phyloP scores from a whole-genome alignment of 768 basidiomycete species.

The Mrakia blollopis region DNA sequence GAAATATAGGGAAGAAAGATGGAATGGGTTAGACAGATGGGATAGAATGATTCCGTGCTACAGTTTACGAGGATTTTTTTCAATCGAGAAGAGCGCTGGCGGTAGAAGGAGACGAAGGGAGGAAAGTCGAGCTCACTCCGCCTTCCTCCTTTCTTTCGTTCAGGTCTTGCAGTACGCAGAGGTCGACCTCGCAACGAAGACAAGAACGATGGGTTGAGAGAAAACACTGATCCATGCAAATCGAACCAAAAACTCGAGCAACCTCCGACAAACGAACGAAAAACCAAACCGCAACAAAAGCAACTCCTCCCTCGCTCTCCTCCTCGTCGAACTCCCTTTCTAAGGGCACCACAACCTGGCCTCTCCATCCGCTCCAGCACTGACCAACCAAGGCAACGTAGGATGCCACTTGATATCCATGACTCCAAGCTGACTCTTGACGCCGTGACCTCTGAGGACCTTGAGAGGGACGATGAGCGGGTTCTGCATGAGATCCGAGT shows the following conservation, averaged over 20 bases:
- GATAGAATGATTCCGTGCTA: too few species aligned
- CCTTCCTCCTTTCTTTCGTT: background rate
- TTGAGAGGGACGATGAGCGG: constrained; percentile 96
- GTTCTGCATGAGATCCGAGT: constrained; percentile 91
- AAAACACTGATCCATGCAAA: background rate
- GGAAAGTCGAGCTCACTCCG: background rate
- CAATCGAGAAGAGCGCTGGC: too few species aligned
- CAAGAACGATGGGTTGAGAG: too few species aligned
- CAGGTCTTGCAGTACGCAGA: background rate
- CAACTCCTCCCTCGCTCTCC: background rate
- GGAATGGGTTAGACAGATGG: too few species aligned
- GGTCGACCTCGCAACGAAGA: too few species aligned
- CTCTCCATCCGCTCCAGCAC: constrained; percentile 85
- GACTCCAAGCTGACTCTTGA: constrained; percentile 83
- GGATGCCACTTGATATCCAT: constrained; percentile 84
- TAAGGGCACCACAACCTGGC: constrained; percentile 67
- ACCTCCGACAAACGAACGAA: too few species aligned
- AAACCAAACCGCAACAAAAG: background rate
- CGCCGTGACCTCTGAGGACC: constrained; percentile 83
- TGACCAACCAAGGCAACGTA: constrained; percentile 86
- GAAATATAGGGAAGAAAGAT: too few species aligned
- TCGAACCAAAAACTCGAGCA: too few species aligned
- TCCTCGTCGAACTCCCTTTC: background rate
- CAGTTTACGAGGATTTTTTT: too few species aligned
- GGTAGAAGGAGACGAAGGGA: too few species aligned